A percentile compares a stretch with the other conserved stretches of the same genome.
These are phyloP conservation scores for Westerdykella ornata DNA, from an alignment of 2,329 filamentous ascomycete genomes.

Conservation along the genomic window DNA sequence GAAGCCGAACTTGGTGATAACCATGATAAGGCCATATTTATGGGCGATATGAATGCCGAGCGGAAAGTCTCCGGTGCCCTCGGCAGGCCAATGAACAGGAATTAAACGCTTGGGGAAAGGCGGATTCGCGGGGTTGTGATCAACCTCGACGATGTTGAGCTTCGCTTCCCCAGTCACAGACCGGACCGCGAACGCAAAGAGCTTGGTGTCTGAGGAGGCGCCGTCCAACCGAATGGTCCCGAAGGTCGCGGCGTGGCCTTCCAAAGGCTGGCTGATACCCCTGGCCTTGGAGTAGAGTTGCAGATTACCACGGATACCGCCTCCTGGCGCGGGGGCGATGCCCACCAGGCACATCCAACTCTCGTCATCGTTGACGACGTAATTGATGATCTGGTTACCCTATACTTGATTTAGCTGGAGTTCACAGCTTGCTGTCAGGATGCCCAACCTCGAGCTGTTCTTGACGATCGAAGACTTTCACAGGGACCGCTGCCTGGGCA, in stretches of 20 bases:
- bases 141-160: conserved; percentile 95
- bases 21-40: conserved; percentile 93
- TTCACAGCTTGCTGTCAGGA: background rate
- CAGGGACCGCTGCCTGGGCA: conserved; percentile 63
- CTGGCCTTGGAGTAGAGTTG: conserved; percentile 95
- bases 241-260: conserved; percentile 93
- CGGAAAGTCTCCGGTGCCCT: conserved; percentile 94
- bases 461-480: conserved; percentile 93
- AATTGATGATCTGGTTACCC: conserved; percentile 99
- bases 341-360: conserved; percentile 99
- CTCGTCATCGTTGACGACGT: conserved; percentile 88
- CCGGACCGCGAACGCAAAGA: conserved; percentile 94
- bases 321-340: conserved; percentile 87
- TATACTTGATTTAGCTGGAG: conserved; percentile 33
- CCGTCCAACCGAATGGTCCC: conserved; percentile 84
- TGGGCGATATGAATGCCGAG: conserved; percentile 95
- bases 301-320: conserved; percentile 90
- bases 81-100: conserved; percentile 93
- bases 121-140: conserved; percentile 83
- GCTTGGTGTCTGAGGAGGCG: conserved; percentile 81
- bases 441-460: conserved; percentile 71
- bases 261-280: conserved; percentile 94
- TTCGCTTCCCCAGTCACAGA: conserved; percentile 77
- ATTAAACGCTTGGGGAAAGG: conserved; percentile 92
- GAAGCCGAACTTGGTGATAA: conserved; percentile 98